A percentile compares a stretch with the other conserved stretches of the same genome.
phyloP scores from a whole-genome alignment of 495 filamentous ascomycete genomes.

The Hypoxylon lenormandii region DNA sequence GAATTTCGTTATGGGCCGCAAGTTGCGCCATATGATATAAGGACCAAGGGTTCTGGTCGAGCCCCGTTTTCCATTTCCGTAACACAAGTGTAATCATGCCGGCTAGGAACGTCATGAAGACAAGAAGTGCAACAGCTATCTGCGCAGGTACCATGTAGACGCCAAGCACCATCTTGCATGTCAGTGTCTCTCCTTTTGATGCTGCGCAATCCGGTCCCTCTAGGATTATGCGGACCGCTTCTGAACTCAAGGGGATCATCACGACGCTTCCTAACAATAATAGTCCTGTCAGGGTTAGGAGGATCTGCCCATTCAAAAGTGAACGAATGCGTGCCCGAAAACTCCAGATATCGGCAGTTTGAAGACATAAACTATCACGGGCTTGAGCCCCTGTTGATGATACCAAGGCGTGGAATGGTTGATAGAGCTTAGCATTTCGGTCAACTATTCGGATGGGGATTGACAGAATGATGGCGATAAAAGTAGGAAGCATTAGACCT shows the following conservation, averaged over 20 bases:
- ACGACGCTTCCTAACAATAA: constrained; percentile 40
- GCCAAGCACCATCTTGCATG: constrained; percentile 37
- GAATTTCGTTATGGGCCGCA: constrained; percentile 42
- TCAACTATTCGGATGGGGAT: constrained; percentile 49
- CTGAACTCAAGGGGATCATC: constrained; percentile 43
- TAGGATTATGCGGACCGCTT: constrained; percentile 41
- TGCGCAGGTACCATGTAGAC: constrained; percentile 38
- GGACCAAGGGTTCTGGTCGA: constrained; percentile 51
- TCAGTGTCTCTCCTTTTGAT: constrained; percentile 7
- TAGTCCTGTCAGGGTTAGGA: constrained; percentile 44
- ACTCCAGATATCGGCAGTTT: constrained; percentile 35
- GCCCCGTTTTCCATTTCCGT: constrained; percentile 49
- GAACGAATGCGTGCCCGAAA: constrained; percentile 29
- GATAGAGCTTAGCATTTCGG: constrained; percentile 50
- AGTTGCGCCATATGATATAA: constrained; percentile 45
- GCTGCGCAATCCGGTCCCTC: constrained; percentile 34
- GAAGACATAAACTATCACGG: constrained; percentile 46
- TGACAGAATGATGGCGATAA: constrained; percentile 48
- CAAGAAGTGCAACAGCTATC: constrained; percentile 39
- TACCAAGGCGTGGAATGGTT: constrained; percentile 52
- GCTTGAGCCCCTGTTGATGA: constrained; percentile 39
- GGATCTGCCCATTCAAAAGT: constrained; percentile 32
- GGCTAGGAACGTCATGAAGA: constrained; percentile 32
- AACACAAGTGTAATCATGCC: constrained; percentile 34
- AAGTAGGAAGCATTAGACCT: constrained; percentile 52